phyloP scores from a whole-genome alignment of 2,329 filamentous ascomycete species.

The Aspergillus neoniger region DNA sequence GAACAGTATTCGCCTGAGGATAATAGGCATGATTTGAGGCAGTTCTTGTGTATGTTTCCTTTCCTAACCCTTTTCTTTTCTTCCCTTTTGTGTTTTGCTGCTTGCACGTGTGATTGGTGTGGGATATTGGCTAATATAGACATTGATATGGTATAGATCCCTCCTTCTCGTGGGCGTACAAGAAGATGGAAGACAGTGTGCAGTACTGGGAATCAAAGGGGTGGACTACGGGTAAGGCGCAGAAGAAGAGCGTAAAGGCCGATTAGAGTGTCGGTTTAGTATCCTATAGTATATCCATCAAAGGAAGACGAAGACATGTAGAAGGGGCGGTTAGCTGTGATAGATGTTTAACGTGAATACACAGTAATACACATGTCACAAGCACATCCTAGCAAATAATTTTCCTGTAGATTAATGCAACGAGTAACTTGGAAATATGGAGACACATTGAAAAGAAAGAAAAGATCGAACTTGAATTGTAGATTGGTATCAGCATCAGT shows the following conservation, averaged over 20 bases:
- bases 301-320: neutral
- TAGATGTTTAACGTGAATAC: neutral
- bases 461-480: too few relatives aligned
- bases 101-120: neutral
- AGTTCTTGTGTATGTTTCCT: constrained; percentile 51
- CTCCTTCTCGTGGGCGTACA: constrained; percentile 48
- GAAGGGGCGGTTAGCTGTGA: neutral
- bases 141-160: constrained; percentile 28
- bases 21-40: constrained; percentile 60
- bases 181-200: constrained; percentile 53
- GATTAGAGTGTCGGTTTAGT: constrained; percentile 21
- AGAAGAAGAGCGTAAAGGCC: constrained; percentile 40
- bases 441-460: too few relatives aligned
- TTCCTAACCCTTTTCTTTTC: neutral
- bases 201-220: constrained; percentile 45
- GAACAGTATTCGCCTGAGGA: constrained; percentile 57
- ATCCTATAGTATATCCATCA: neutral
- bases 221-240: constrained; percentile 35
- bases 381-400: too few relatives aligned
- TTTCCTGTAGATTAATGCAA: too few relatives aligned
- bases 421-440: too few relatives aligned
- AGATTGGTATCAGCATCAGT: neutral
- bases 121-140: neutral
- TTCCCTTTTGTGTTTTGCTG: neutral
- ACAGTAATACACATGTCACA: neutral